Conservation (phyloP, 2,329 filamentous ascomycete species). For the Pseudocercospora musae region DNA sequence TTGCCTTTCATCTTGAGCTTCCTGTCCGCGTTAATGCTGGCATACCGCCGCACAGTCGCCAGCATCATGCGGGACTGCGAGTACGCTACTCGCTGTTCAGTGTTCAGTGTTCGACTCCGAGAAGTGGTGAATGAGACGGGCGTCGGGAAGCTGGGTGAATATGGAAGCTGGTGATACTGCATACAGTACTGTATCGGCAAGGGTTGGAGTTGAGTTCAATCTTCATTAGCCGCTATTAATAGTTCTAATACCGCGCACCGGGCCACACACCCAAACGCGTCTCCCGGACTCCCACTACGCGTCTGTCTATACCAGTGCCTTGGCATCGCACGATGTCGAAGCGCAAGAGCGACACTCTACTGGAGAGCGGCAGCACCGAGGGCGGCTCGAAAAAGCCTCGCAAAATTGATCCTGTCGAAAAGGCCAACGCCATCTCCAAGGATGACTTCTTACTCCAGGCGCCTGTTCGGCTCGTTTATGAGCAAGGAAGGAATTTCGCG, state of each 20-base stretch:
- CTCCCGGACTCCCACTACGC: not conserved
- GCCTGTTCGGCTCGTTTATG: not conserved
- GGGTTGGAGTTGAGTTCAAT: too few species aligned
- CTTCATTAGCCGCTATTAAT: too few species aligned
- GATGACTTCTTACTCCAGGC: constrained; percentile 11
- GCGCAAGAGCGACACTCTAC: constrained; percentile 10
- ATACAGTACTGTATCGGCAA: too few species aligned
- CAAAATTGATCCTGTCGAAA: constrained; percentile 10
- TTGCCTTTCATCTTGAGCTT: constrained; percentile 33
- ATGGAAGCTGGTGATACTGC: too few species aligned
- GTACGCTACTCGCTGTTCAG: not conserved
- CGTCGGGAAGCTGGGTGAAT: too few species aligned
- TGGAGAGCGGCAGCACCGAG: too few species aligned
- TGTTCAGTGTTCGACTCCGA: too few species aligned
- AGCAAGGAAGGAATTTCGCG: not conserved
- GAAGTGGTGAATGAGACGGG: too few species aligned
- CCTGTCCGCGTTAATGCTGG: constrained; percentile 32
- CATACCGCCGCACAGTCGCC: constrained; percentile 23
- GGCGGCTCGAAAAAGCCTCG: not conserved
- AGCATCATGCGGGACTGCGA: constrained; percentile 7
- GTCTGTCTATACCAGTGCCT: not conserved
- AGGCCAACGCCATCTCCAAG: constrained; percentile 15
- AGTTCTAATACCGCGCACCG: too few species aligned
- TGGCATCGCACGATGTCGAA: constrained; percentile 15
- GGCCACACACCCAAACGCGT: not conserved